These are phyloP conservation scores for Entophlyctis helioformis DNA, from an alignment of 192 early-diverging fungal genomes.

Conservation along the genomic window DNA sequence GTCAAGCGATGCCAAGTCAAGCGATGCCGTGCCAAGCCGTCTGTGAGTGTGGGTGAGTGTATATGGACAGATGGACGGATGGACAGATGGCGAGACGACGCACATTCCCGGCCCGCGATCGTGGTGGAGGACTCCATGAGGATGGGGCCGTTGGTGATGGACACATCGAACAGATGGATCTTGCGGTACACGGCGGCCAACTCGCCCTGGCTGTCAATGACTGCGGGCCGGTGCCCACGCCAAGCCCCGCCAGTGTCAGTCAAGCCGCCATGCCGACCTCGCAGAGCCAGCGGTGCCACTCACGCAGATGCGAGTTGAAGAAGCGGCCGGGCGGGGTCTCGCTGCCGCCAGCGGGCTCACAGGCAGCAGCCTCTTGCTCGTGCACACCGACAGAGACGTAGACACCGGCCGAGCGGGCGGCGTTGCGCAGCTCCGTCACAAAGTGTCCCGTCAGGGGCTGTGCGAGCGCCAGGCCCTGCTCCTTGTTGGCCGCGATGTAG, in stretches of 20 bases:
- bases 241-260: too few relatives aligned
- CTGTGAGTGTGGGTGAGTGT: not conserved
- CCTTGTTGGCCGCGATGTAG: conserved; percentile 47
- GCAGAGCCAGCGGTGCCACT: too few relatives aligned
- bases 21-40: too few relatives aligned
- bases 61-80: not conserved
- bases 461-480: conserved; percentile 27
- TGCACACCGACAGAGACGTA: conserved; percentile 75
- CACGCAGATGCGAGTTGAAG: conserved; percentile 16
- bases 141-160: conserved; percentile 14
- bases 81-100: not conserved
- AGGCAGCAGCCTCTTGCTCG: conserved; percentile 45
- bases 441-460: conserved; percentile 39
- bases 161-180: conserved; percentile 71
- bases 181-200: conserved; percentile 54
- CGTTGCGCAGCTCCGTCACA: conserved; percentile 42
- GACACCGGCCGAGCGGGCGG: conserved; percentile 43
- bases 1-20: too few relatives aligned
- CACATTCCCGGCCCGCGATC: conserved; percentile 4
- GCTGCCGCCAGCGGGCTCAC: too few relatives aligned
- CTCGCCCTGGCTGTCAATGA: conserved; percentile 46
- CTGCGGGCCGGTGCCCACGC: too few relatives aligned
- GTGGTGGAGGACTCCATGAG: conserved; percentile 14
- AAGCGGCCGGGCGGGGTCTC: not conserved
- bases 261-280: too few relatives aligned